Conservation (phyloP, 31 red algal species). For the Porphyra umbilicalis region DNA sequence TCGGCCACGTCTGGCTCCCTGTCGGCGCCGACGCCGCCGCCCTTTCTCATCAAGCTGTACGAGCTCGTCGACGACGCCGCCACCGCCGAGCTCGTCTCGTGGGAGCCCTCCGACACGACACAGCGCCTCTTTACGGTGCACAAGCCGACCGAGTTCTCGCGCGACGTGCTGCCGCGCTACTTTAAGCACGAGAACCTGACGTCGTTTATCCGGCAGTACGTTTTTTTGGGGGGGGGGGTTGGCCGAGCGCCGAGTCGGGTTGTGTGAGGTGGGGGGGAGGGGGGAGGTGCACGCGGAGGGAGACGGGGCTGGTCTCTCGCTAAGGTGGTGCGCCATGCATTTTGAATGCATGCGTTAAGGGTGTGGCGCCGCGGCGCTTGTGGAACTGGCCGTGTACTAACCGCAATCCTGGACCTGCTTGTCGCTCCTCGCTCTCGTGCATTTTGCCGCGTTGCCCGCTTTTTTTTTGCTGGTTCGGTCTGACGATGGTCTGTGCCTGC, state of each 20-base stretch:
- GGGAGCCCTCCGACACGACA: constrained; percentile 32
- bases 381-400: neutral
- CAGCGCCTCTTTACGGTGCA: constrained; percentile 68
- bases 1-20: neutral
- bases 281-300: neutral
- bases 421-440: neutral
- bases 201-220: constrained; percentile 68
- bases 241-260: no score
- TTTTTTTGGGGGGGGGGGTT: neutral
- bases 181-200: constrained; percentile 97
- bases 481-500: neutral
- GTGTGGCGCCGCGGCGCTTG: neutral
- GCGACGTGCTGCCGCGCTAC: constrained; percentile 77
- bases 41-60: constrained; percentile 84
- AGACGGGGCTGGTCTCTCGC: no score
- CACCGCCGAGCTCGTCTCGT: constrained; percentile 66
- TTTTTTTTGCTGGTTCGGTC: no score
- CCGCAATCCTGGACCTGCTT: neutral
- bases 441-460: neutral
- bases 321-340: no score
- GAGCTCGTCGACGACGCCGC: constrained; percentile 76
- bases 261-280: neutral
- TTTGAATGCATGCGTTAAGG: no score
- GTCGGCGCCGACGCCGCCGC: constrained; percentile 5
- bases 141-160: constrained; percentile 80